A percentile compares a stretch with the other conserved stretches of the same genome.
phyloP scores from a whole-genome alignment of 2,329 filamentous ascomycete species.

The Aspergillus sp. region DNA sequence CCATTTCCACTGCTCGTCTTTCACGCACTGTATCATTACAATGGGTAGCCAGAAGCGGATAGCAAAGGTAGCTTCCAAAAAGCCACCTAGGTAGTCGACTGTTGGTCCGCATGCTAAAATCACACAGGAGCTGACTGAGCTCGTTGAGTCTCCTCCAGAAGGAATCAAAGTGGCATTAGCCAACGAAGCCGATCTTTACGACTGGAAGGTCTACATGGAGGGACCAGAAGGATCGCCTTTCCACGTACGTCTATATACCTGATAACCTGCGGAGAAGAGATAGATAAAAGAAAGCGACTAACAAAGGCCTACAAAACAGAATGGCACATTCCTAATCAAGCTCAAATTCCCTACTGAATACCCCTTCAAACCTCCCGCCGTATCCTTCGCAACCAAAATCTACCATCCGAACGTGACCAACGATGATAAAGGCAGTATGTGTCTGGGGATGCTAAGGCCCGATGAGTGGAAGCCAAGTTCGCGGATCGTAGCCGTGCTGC shows the following conservation, averaged over 20 bases:
- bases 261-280: too few relatives aligned
- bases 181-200: conserved; percentile 57
- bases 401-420: conserved; percentile 95
- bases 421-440: conserved; percentile 77
- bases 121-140: conserved; percentile 52
- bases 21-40: conserved; percentile 1
- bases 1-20: not conserved
- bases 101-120: conserved; percentile 2
- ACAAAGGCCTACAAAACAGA: conserved; percentile 32
- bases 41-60: conserved; percentile 42
- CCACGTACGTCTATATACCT: conserved; percentile 43
- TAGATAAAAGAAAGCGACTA: not conserved
- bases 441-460: conserved; percentile 69
- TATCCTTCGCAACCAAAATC: conserved; percentile 79
- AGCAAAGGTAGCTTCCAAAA: conserved; percentile 30
- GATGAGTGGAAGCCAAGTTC: conserved; percentile 90
- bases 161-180: conserved; percentile 51
- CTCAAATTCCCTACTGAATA: conserved; percentile 70
- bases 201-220: conserved; percentile 60
- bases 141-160: conserved; percentile 46
- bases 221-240: conserved; percentile 59
- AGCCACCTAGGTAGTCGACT: not conserved
- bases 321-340: conserved; percentile 65
- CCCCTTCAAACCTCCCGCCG: conserved; percentile 77
- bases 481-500: conserved; percentile 65